Base-by-base conservation (phyloP, 73 alveolate species). In the Paramecium caudatum region DNA sequence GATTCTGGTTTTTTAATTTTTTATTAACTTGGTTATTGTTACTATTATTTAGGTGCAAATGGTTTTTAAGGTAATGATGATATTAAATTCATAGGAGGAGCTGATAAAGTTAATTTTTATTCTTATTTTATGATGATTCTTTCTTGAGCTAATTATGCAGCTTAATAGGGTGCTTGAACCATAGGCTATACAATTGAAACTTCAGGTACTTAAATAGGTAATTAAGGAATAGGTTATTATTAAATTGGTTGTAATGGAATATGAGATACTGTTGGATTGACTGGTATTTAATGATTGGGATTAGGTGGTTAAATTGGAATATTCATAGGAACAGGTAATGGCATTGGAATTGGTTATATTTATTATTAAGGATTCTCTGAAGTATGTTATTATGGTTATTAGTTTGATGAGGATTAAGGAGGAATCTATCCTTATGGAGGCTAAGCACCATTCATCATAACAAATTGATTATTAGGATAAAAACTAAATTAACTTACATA, bases 141-240 rank as follows among this genome's bases (percentile, higher is more conserved):
- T 13, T 74, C 88, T 41, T 37, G 21, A 19, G 88, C 88, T 0
- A 74, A 12, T 74, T 74, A 45, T 9, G 62, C 88, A 74, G 88
- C 30, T 43, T 74, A 45, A 21, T 41, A 74, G 17, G 70, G 88
- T 16, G 88, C 88, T 45, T 37, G 43, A 39, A 74, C 88, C 9
- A 39, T 45, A 9, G 88, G 88, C 32, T 74, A 21, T 13, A 74
- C 45, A 21, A 74, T 74, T 1, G 17, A 45, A n/a, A 68, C 36
- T 37, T 68, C 84, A 12, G 84, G 50, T 23, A 37, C 34, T 68
- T 68, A 10, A 13, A 68, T 68, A 12, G 32, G 25, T 30, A 63
- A 10, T 16, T 63, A 25, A 12, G 50, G 61, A 34, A 37, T 37
- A 9, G 47, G n/a, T 68, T 32, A 0, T 0, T 47, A 32, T 68